Conservation (phyloP, 192 early-diverging fungal species). For the Entomortierella lignicola region DNA sequence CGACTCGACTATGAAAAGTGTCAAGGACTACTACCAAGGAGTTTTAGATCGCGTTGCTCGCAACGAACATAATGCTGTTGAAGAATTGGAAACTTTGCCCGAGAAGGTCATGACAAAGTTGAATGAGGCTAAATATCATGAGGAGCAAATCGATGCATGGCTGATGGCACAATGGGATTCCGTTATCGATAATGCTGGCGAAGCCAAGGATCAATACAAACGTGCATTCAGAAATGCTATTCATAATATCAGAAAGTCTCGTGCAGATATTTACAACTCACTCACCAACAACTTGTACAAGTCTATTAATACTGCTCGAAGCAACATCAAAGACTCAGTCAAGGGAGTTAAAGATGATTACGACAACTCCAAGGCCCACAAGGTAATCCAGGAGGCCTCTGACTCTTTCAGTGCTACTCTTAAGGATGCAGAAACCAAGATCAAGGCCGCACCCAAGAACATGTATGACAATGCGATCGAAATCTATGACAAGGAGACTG, state of each 20-base stretch:
- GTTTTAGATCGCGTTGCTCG: conserved; percentile 14
- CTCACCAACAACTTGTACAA: conserved; percentile 34
- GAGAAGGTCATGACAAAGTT: conserved; percentile 43
- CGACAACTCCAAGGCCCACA: conserved; percentile 29
- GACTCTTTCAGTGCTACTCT: conserved; percentile 11
- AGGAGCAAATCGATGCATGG: conserved; percentile 49
- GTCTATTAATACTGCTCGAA: conserved; percentile 13
- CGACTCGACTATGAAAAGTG: conserved; percentile 22
- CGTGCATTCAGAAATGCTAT: conserved; percentile 33
- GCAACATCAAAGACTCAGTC: conserved; percentile 35
- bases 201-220: conserved; percentile 33
- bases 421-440: conserved; percentile 39
- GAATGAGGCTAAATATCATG: conserved; percentile 48
- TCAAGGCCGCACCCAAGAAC: conserved; percentile 34
- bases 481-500: conserved; percentile 26
- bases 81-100: conserved; percentile 22
- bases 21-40: conserved; percentile 24
- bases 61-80: conserved; percentile 14
- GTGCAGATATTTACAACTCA: conserved; percentile 31
- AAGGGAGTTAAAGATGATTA: conserved; percentile 23
- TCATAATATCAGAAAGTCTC: conserved; percentile 26
- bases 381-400: conserved; percentile 33
- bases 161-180: conserved; percentile 43
- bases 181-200: conserved; percentile 32
- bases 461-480: conserved; percentile 31